Base-by-base conservation (phyloP, 1,284 basidiomycete species). In the Sporisorium graminicola region DNA sequence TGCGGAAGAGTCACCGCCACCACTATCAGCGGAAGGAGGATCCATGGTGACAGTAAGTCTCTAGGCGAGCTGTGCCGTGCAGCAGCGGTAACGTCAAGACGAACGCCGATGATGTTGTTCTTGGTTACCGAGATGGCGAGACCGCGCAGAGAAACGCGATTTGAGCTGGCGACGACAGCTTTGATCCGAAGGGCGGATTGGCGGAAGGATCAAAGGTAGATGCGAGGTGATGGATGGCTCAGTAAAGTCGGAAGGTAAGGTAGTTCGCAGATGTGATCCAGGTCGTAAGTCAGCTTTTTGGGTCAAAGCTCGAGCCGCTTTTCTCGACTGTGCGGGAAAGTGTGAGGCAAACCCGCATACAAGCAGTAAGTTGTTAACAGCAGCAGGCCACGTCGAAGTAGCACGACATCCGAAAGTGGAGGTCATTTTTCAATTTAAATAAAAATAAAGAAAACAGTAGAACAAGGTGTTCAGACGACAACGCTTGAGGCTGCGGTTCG, bases 1-100 rank as follows among this genome's bases (percentile, higher is more conserved):
- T 56, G 42, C 29, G 4, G 54, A 42, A 29, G 49, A 16, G 14
- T 33, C 53, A 5, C 31, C 53, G 22, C 43, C 57, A n/a, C 46
- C 37, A 50, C 47, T 18, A 43, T n/a, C 40, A 16, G 60, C 47
- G 9, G 58, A 44, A 47, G 69, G 54, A 7, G 68, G 58, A 35
- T 65, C 50, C 68, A 71, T 71, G 0, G 9, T 42, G 24, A 14
- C 27, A 40, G 14, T 5, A 37, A 24, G 33, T 24, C 5, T 20
- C n/a, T 29, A 27, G 5, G 49, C 49, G 16, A 35, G 6, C 24
- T 6, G 16, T 40, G 37, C 16, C 9, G n/a, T 58, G 10, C 43
- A 35, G 33, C 29, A 24, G 31, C 29, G 29, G 29, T 31, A 27
- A 44, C 6, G 18, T 37, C 3, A 20, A n/a, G 12, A 9, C 10